Conservation (phyloP, 345 rosid species). For the Eucalyptus erythrocorys region DNA sequence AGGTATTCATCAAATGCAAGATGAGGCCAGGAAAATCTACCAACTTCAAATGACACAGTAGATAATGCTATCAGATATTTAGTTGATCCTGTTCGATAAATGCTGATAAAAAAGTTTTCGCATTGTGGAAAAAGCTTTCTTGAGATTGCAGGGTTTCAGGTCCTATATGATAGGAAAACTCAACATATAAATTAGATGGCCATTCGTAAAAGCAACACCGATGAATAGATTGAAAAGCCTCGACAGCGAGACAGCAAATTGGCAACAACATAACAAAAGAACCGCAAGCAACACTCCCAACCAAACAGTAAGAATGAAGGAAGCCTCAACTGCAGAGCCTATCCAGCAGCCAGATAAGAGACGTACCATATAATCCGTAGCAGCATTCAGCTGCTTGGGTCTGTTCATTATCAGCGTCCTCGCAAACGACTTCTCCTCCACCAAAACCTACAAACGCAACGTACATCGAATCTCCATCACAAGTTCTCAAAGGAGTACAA, state of each 20-base stretch:
- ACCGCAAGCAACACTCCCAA: neutral
- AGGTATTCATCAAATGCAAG: neutral
- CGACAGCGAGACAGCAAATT: neutral
- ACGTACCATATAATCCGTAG: slow-evolving; percentile 44
- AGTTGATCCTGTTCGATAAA: neutral
- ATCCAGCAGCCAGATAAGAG: neutral
- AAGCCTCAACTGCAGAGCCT: neutral
- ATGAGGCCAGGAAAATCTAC: neutral
- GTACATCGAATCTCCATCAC: neutral
- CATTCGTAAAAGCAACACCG: neutral
- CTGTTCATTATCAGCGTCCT: slow-evolving; percentile 57
- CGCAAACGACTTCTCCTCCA: slow-evolving; percentile 34
- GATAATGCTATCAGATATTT: neutral
- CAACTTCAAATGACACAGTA: neutral
- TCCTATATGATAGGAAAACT: neutral
- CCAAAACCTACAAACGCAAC: slow-evolving; percentile 26
- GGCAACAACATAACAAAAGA: neutral
- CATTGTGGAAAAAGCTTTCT: neutral
- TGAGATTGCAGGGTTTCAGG: neutral
- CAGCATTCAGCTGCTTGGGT: slow-evolving; percentile 67
- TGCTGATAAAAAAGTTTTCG: neutral
- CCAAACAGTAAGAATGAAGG: neutral
- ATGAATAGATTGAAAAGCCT: neutral
- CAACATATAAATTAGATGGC: neutral
- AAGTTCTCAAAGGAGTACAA: neutral